Evolutionary conservation across 2,329 filamentous ascomycete genomes (phyloP), one percentile per base, ranked within the genome.

Genomic region (Aureobasidium sp.): DNA sequence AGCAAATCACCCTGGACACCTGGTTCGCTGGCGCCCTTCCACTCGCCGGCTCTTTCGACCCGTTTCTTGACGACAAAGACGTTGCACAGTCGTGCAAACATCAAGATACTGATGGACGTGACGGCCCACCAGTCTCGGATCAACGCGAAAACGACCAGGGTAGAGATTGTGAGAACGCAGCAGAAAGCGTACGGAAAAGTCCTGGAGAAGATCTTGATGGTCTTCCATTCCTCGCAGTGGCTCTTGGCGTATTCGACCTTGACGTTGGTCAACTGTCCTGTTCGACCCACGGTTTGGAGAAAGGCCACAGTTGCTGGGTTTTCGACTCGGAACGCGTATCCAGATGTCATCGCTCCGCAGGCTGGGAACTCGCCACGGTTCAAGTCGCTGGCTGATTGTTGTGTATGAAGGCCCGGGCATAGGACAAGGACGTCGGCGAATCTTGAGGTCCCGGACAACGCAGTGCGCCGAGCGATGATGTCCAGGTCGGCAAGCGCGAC

Each of bases 361-460:
- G 74, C 74, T 37, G 73, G 69, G 57, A 71, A 72, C 60, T 78
- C 75, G 2, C 74, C 74, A 6, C 67, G 70, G 61, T 75, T 75
- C 17, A 85, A 70, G 0, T 77, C 74, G 13, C 81, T 75, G 10
- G 81, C 82, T 4, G 78, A 75, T 65, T 85, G 81, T 65, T 86
- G 82, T 64, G 80, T 80, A 69, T 86, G 84, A 54, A 86, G 67
- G 0, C 84, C 84, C 0, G 84, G 84, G 1, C 80, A 82, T 2
- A 86, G 74, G 13, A 85, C 73, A 11, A 86, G 73, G 8, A 74
- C 73, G 67, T 86, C 84, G 0, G 83, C 71, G 74, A 80, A 81
- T 2, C 77, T 79, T 1, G 81, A 79, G 2, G 80, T 81, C 27
- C 83, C 83, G 2, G 76, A 78, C 46, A 85, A 74, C 17, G 77